phyloP scores from a whole-genome alignment of 2,329 filamentous ascomycete genomes.

The Cercospora zeina region DNA sequence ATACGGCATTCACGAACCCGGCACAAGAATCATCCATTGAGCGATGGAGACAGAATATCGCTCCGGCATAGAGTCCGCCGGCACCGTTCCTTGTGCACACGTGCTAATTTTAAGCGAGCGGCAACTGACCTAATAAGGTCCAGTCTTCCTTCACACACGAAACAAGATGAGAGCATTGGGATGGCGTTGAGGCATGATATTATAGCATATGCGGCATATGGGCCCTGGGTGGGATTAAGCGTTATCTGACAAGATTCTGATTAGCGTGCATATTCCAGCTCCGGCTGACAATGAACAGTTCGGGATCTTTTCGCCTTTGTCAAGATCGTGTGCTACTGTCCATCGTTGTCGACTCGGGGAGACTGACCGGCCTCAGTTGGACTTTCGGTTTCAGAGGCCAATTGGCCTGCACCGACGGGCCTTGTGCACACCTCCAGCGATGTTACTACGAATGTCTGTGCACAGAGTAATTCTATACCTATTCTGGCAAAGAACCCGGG shows the following conservation, averaged over 20 bases:
- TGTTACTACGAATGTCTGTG: too few species aligned
- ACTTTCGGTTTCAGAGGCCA: too few species aligned
- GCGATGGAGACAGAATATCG: slow-evolving; percentile 15
- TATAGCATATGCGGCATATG: slow-evolving; percentile 11
- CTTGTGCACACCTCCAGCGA: too few species aligned
- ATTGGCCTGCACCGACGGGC: too few species aligned
- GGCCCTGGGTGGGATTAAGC: background rate
- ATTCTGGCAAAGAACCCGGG: too few species aligned
- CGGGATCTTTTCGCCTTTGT: background rate
- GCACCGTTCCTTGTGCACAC: background rate
- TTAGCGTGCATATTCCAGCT: background rate
- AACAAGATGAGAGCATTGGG: background rate
- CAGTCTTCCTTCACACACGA: background rate
- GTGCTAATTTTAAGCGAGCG: background rate
- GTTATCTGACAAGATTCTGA: background rate
- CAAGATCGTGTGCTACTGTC: background rate
- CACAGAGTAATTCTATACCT: too few species aligned
- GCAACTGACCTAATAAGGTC: background rate
- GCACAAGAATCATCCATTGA: slow-evolving; percentile 13
- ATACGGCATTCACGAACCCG: slow-evolving; percentile 1
- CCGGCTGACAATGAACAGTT: background rate
- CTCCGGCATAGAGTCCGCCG: slow-evolving; percentile 1
- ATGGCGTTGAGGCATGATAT: slow-evolving; percentile 1
- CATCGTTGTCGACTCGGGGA: too few species aligned
- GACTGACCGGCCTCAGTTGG: too few species aligned